Evolutionary conservation across 2,329 filamentous ascomycete species (phyloP), one percentile per base, ranked within the genome.

Genomic region (Metarhizium robertsii): DNA sequence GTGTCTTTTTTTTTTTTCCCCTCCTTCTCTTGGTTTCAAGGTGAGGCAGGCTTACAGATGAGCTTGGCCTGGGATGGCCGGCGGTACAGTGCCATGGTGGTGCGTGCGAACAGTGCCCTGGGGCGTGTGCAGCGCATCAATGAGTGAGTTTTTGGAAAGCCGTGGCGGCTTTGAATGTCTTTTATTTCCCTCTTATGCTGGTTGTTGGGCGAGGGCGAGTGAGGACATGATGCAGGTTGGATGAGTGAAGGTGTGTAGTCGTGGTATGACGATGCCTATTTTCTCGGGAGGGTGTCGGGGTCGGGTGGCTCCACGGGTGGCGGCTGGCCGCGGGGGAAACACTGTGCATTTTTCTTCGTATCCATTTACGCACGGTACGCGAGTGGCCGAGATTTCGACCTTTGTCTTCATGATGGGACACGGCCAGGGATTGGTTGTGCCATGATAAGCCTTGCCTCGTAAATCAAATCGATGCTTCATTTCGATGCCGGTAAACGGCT

Each of bases 71-170:
- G 16, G 42, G 53, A 40, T 45, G 53, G 2, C 20, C 71, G 62
- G 3, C 70, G 67, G 58, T 77, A 67, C 29, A 78, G 69, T 49
- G 76, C 75, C 76, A 79, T 79, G 59, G 58, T 73, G 55, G 64
- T 54, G 40, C 62, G 64, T 47, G 61, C 55, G 52, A 58, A 58
- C 13, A 67, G 55, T 42, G 58, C 57, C 42, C 58, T 50, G 13
- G 54, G 43, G 13, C 54, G 55, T 48, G 55, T 55, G 45, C 48
- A 40, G 56, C 60, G 64, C 67, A 69, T 69, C 32, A 32, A 14
- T 7, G 42, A 10, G 42, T 2, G n/a, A 6, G 42, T 5, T 18
- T 6, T 16, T 16, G n/a, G n/a, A 11, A 18, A 3, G 25, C 25
- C 25, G 25, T 25, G 25, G 4, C 25, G 25, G 25, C 25, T 25